Conservation (phyloP, 2,329 filamentous ascomycete species). For the Pseudodiploospora longispora region DNA sequence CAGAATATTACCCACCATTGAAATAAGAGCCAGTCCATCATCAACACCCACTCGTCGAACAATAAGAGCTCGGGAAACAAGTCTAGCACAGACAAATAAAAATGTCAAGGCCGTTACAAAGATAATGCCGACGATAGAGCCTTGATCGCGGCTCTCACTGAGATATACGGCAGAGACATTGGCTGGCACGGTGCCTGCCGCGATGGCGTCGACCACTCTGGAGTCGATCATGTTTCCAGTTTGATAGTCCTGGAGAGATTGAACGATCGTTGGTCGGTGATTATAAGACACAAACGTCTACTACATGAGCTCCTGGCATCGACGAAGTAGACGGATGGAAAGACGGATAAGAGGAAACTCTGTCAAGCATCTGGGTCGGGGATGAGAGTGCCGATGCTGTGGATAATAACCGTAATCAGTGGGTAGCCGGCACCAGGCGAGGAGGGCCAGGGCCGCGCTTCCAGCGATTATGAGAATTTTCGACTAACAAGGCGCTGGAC, state of each 20-base stretch:
- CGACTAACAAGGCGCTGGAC: too few relatives aligned
- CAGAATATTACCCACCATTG: conserved; percentile 21
- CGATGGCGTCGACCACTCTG: conserved; percentile 23
- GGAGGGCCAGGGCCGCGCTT: too few relatives aligned
- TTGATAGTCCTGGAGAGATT: neutral
- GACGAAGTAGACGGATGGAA: neutral
- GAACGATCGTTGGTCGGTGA: too few relatives aligned
- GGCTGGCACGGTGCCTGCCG: conserved; percentile 26
- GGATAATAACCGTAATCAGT: too few relatives aligned
- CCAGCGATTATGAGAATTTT: too few relatives aligned
- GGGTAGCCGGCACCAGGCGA: too few relatives aligned
- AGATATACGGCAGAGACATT: conserved; percentile 26
- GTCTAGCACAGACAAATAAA: conserved; percentile 25
- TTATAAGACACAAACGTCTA: too few relatives aligned
- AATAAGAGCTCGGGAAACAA: conserved; percentile 27
- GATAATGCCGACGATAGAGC: conserved; percentile 31
- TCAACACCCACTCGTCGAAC: conserved; percentile 30
- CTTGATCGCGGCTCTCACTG: conserved; percentile 26
- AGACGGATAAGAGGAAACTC: neutral
- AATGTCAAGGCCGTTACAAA: conserved; percentile 27
- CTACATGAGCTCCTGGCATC: neutral
- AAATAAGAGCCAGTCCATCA: conserved; percentile 27
- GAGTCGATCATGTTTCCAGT: conserved; percentile 16
- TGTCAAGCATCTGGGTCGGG: too few relatives aligned
- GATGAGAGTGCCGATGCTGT: too few relatives aligned